Conservation (phyloP, 768 basidiomycete genomes). For the Mycena olivaceomarginata region DNA sequence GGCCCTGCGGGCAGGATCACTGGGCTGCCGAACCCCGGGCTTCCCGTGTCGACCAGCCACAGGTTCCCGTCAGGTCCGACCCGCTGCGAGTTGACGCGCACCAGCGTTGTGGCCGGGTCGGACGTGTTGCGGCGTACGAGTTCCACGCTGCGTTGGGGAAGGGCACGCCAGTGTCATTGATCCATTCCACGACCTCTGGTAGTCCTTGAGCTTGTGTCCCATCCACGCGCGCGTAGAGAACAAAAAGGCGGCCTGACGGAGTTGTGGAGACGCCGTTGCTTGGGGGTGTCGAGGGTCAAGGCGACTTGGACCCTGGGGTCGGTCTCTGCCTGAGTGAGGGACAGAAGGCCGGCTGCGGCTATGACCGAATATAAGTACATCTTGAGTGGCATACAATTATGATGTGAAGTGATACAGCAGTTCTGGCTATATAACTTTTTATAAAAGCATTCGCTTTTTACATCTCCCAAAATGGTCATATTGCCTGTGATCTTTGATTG, state of each 20-base stretch:
- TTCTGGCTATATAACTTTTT: conserved; percentile 13
- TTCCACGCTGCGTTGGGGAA: too few species aligned
- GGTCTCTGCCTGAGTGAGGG: conserved; percentile 24
- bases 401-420: conserved; percentile 20
- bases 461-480: conserved; percentile 23
- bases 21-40: conserved; percentile 22
- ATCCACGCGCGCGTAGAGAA: too few species aligned
- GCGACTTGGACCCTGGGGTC: conserved; percentile 24
- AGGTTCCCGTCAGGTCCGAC: conserved; percentile 23
- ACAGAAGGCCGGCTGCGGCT: conserved; percentile 24
- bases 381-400: conserved; percentile 26
- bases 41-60: conserved; percentile 24
- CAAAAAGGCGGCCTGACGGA: conserved; percentile 20
- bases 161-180: too few species aligned
- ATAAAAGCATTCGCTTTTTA: neutral
- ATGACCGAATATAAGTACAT: conserved; percentile 25
- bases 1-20: conserved; percentile 22
- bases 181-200: too few species aligned
- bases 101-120: conserved; percentile 20
- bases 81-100: conserved; percentile 22
- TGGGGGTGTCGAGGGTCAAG: conserved; percentile 24
- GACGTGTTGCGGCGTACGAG: too few species aligned
- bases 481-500: conserved; percentile 15
- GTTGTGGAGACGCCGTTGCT: conserved; percentile 23
- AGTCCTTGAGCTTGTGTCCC: too few species aligned